Percentiles rank a stretch among this genome's conserved stretches.
phyloP scores from a whole-genome alignment of 2,329 filamentous ascomycete genomes.

The Colletotrichum incanum region DNA sequence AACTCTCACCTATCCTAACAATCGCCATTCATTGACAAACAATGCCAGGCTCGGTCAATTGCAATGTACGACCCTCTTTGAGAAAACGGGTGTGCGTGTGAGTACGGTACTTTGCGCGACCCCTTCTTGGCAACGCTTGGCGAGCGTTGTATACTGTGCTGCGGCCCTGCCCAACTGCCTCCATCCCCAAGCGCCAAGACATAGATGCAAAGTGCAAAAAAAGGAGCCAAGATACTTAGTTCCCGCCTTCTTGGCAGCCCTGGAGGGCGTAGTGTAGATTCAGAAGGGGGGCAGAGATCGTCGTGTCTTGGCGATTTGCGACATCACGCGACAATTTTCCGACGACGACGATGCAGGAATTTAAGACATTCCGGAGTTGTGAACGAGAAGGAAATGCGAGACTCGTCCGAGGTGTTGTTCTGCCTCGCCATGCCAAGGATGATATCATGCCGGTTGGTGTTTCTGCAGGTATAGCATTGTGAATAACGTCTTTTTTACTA shows the following conservation, averaged over 20 bases:
- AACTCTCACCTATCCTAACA: neutral
- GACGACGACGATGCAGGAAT: neutral
- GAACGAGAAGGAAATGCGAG: neutral
- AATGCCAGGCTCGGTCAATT: neutral
- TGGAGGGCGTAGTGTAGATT: neutral
- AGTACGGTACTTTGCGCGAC: slow-evolving; percentile 4
- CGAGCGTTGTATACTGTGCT: slow-evolving; percentile 7
- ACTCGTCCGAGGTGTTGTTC: too few species aligned
- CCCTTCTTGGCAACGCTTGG: slow-evolving; percentile 37
- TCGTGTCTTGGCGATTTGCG: slow-evolving; percentile 13
- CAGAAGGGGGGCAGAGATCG: neutral
- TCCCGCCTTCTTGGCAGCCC: slow-evolving; percentile 37
- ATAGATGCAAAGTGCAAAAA: neutral
- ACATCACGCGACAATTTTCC: slow-evolving; percentile 9
- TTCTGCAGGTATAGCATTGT: neutral
- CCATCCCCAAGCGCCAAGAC: slow-evolving; percentile 1
- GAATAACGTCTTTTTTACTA: neutral
- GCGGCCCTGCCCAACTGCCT: neutral
- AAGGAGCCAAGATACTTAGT: slow-evolving; percentile 27
- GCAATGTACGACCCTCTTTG: neutral
- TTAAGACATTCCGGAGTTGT: neutral
- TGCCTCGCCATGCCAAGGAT: neutral
- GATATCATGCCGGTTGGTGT: neutral
- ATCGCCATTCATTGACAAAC: neutral
- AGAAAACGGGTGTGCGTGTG: neutral